Base-by-base conservation (phyloP, 768 basidiomycete genomes). In the Boletus tomentosulus region DNA sequence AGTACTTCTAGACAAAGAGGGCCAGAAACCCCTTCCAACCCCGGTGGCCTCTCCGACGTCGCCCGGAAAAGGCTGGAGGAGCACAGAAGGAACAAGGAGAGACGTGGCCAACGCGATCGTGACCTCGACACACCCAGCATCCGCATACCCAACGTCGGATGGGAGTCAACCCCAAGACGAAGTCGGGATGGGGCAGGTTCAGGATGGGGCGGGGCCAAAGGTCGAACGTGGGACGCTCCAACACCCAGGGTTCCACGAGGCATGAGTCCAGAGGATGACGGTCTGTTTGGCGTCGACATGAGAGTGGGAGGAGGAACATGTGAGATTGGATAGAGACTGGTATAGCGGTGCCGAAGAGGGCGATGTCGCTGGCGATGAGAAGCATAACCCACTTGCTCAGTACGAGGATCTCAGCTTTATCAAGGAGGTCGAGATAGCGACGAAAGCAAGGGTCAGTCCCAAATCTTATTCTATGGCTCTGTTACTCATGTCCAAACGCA, bases 231-330 rank as follows among this genome's bases (percentile, higher is more conserved):
- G 91, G 91, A 93, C 72, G 89, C 91, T 7, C 89, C 89, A 1
- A 92, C 91, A 0, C 91, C 91, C 6, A 78, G 87, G 45, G 76
- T 75, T 43, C 76, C 79, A 2, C 75, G 89, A 61, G 85, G 80
- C 3, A 81, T 76, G 0, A 89, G 87, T 57, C 84, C 85, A 6
- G 87, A 89, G 45, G 86, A 85, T 33, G 85, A 81, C 48, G 80
- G 73, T 25, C 78, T 80, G 13, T 70, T 82, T 19, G 83, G 80
- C 8, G 69, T 95, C 28, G 89, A 94, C 65, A 77, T 81, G 42
- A 78, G 89, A 47, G 96, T 99, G 97, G 97, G 97, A 98, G 69
- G 96, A 98, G 63, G 97, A 98, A 67, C 94, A 97, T 68, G 79
- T 93, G 12, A 79, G 80, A 55, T 66, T 98, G 64, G 97, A 99